phyloP scores from a whole-genome alignment of 345 rosid genomes.

The Populus euphratica region DNA sequence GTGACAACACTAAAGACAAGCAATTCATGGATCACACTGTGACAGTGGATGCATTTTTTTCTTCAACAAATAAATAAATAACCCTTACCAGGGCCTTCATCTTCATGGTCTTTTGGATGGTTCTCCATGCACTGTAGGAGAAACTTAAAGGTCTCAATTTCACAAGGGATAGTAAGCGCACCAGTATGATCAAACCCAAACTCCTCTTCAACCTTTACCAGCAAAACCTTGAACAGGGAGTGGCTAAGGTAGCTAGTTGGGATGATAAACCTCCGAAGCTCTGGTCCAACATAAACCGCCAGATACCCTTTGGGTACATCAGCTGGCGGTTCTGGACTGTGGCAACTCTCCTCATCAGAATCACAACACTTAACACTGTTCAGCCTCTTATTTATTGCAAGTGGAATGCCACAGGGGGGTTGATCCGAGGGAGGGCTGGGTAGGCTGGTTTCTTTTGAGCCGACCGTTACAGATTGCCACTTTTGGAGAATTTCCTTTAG shows the following conservation, averaged over 20 bases:
- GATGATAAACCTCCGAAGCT: constrained; percentile 88
- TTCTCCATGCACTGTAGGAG: constrained; percentile 79
- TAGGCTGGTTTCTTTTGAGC: constrained; percentile 31
- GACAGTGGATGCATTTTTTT: not conserved
- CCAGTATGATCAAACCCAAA: constrained; percentile 86
- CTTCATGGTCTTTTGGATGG: constrained; percentile 40
- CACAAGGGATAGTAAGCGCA: constrained; percentile 85
- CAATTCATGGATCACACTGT: too few species aligned
- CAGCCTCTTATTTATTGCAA: constrained; percentile 50
- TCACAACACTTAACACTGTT: constrained; percentile 42
- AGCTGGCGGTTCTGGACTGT: constrained; percentile 61
- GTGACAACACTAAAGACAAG: too few species aligned
- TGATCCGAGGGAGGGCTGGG: constrained; percentile 12
- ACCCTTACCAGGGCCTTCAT: constrained; percentile 33
- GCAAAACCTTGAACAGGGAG: constrained; percentile 72
- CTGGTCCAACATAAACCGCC: constrained; percentile 87
- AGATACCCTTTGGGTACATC: constrained; percentile 89
- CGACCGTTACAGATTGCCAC: constrained; percentile 78
- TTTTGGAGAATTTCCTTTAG: constrained; percentile 82
- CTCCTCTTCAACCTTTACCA: constrained; percentile 91
- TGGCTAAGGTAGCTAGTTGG: constrained; percentile 87
- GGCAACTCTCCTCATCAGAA: constrained; percentile 81
- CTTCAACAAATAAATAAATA: too few species aligned
- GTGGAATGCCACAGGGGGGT: constrained; percentile 32
- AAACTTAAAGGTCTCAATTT: constrained; percentile 92